Evolutionary conservation across 441 rosid species (phyloP), one percentile per base, ranked within the genome.

Genomic region (Adansonia grandidieri): DNA sequence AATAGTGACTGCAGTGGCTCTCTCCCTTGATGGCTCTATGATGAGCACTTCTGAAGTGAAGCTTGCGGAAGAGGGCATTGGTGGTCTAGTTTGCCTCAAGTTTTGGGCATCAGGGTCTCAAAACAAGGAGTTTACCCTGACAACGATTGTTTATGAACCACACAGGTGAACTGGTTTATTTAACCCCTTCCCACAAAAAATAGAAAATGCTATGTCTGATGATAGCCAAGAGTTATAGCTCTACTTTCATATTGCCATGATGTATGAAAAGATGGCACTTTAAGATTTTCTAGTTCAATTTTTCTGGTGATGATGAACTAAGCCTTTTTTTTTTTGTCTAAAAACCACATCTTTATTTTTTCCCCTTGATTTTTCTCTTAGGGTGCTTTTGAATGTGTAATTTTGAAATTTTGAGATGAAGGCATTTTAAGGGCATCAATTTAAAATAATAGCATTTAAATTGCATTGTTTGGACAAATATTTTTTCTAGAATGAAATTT

Each of bases 71-170:
- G 94, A 91, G 76, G 97, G 91, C 79, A 81, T 95, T 32, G 99
- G 98, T 58, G 97, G 98, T 51, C 88, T 95, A 79, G 87, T 91
- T 64, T 89, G 92, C 80, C 98, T 97, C 28, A 97, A 95, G 88
- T 92, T 97, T 80, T 97, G 98, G 99, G 80, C 66, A 57, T 84
- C 85, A 42, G 87, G 80, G 76, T 82, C 93, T 73, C 88, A 85
- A 78, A 87, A 86, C 74, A 94, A 87, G 79, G 82, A 84, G 20
- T 92, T 95, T 85, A 90, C 82, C 81, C 83, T 97, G 84, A 89
- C 95, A 57, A 97, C 99, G 47, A 83, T 95, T 70, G 89, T 97
- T 64, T 93, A 93, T 74, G 98, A 97, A 83, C 99, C 98, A 77
- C 99, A 97, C 90, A 89, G 94, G 98, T 95, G 65, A 63, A 40